A percentile compares a stretch with the other conserved stretches of the same genome.
Conservation (phyloP, 1,139 yeast genomes). For the Yamadazyma sp. region DNA sequence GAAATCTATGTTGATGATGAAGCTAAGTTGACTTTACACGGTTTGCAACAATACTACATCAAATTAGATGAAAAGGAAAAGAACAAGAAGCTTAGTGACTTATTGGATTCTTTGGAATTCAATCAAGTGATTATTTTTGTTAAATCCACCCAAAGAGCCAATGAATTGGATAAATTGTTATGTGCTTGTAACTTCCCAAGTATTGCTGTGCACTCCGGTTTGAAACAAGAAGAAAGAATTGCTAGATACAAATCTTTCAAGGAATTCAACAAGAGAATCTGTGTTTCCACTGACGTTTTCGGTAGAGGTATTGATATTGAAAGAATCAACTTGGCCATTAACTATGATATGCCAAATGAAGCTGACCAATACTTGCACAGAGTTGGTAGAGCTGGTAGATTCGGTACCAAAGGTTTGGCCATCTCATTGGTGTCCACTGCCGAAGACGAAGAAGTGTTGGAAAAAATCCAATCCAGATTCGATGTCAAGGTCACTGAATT, state of each 20-base stretch:
- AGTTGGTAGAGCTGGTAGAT: slow-evolving; percentile 99
- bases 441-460: slow-evolving; percentile 88
- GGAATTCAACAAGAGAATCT: slow-evolving; percentile 97
- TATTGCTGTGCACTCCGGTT: slow-evolving; percentile 93
- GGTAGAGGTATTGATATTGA: slow-evolving; percentile 99
- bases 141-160: slow-evolving; percentile 88
- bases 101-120: slow-evolving; percentile 92
- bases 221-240: slow-evolving; percentile 97
- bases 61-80: slow-evolving; percentile 89
- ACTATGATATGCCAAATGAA: slow-evolving; percentile 87
- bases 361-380: slow-evolving; percentile 98
- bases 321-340: slow-evolving; percentile 96
- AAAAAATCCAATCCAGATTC: slow-evolving; percentile 93
- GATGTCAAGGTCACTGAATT: slow-evolving; percentile 92
- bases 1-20: slow-evolving; percentile 98
- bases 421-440: slow-evolving; percentile 83
- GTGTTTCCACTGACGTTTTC: slow-evolving; percentile 97
- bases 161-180: slow-evolving; percentile 84
- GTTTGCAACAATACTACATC: slow-evolving; percentile 94
- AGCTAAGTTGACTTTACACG: slow-evolving; percentile 95
- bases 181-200: slow-evolving; percentile 96
- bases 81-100: slow-evolving; percentile 89
- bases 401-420: slow-evolving; percentile 98
- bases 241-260: slow-evolving; percentile 94
- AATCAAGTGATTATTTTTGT: slow-evolving; percentile 98